Conservation (phyloP, 495 filamentous ascomycete genomes). For the Hypoxylon fuscum region DNA sequence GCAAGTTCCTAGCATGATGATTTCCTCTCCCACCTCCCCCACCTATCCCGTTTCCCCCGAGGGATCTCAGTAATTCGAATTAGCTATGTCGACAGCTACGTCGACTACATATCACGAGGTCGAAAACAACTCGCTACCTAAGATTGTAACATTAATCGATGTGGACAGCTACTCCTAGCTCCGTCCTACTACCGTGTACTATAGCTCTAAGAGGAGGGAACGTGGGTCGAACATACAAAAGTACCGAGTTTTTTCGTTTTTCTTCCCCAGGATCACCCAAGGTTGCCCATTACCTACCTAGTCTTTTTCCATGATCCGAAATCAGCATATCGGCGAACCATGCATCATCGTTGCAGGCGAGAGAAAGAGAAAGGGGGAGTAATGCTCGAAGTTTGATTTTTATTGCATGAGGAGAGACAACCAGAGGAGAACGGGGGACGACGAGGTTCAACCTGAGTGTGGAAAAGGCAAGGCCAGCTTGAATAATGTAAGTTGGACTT, state of each 20-base stretch:
- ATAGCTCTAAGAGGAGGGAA: constrained; percentile 22
- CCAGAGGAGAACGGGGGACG: constrained; percentile 2
- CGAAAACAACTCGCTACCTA: constrained; percentile 10
- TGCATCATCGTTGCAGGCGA: constrained; percentile 9
- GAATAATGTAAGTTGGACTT: constrained; percentile 39
- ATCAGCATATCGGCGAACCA: background rate
- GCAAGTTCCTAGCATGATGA: constrained; percentile 75
- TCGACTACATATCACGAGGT: constrained; percentile 9
- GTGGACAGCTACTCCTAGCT: background rate
- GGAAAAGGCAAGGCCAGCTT: constrained; percentile 28
- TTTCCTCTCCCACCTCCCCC: constrained; percentile 24
- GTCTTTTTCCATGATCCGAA: background rate
- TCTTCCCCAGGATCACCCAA: constrained; percentile 6
- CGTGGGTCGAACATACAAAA: too few species aligned
- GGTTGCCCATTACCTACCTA: constrained; percentile 5
- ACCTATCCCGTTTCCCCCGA: constrained; percentile 22
- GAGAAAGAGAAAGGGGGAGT: constrained; percentile 3
- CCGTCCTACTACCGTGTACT: constrained; percentile 23
- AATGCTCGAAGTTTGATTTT: constrained; percentile 33
- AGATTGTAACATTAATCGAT: constrained; percentile 34
- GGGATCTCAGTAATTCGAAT: constrained; percentile 9
- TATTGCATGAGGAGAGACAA: constrained; percentile 1
- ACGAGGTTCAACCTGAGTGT: background rate
- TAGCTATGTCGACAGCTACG: constrained; percentile 9
- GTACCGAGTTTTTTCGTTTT: constrained; percentile 3